Percentiles rank a stretch among this genome's conserved stretches.
Conservation (phyloP, 805 yeast species). For the Candida xiaguanensis region DNA sequence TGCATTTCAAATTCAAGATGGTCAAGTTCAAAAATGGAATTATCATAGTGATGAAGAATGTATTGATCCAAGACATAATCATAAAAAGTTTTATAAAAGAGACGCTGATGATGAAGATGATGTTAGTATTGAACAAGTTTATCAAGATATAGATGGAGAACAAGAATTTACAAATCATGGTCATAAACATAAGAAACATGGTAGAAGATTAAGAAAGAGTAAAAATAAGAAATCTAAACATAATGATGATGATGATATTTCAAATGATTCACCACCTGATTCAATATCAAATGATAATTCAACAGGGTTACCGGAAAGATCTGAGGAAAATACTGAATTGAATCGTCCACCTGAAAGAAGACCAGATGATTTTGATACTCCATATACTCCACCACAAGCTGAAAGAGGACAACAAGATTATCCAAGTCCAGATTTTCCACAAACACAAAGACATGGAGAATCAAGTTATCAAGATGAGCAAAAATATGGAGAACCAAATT, state of each 20-base stretch:
- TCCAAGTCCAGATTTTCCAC: too few species aligned
- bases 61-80: neutral
- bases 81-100: neutral
- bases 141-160: slow-evolving; percentile 8
- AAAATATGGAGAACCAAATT: too few species aligned
- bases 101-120: neutral
- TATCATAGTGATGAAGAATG: slow-evolving; percentile 1
- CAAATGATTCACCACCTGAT: neutral
- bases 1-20: slow-evolving; percentile 24
- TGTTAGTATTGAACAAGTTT: slow-evolving; percentile 6
- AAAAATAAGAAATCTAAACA: neutral
- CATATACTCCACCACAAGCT: neutral
- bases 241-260: neutral
- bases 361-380: slow-evolving; percentile 1
- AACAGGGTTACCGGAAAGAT: too few species aligned
- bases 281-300: too few species aligned
- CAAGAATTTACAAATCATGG: slow-evolving; percentile 2
- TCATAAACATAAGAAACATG: slow-evolving; percentile 1
- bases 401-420: slow-evolving; percentile 1
- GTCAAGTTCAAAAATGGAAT: slow-evolving; percentile 23
- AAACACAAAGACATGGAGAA: too few species aligned
- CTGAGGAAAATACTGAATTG: too few species aligned
- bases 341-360: neutral
- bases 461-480: too few species aligned
- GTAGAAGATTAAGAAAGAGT: neutral